Evolutionary conservation across 331 rosid genomes (phyloP).

Genomic region (Erythrophleum ivorense): DNA sequence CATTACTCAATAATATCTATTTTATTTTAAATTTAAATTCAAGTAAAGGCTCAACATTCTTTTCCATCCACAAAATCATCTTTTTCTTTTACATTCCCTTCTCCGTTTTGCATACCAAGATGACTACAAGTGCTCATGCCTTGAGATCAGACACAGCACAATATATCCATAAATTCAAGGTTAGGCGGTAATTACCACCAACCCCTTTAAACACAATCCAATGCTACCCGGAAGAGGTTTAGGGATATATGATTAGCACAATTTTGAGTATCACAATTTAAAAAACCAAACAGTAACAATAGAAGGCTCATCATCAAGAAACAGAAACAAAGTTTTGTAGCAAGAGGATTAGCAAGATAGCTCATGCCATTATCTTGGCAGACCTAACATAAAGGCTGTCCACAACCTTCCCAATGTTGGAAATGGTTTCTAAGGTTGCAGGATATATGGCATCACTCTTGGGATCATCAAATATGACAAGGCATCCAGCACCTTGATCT

Average conservation of each 20-base stretch:
- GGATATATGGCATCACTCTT: conserved; percentile 88
- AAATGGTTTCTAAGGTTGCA: conserved; percentile 84
- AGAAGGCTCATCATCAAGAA: conserved; percentile 16
- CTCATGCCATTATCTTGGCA: conserved; percentile 94
- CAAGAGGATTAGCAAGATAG: conserved; percentile 7
- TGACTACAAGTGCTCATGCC: neutral
- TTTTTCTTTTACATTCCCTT: too few species aligned
- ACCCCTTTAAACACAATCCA: neutral
- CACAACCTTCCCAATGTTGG: conserved; percentile 88
- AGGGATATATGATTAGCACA: neutral
- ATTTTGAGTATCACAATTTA: conserved; percentile 15
- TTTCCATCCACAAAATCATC: too few species aligned
- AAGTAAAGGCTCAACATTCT: too few species aligned
- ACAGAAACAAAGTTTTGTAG: conserved; percentile 20
- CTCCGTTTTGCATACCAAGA: too few species aligned
- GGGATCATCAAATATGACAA: conserved; percentile 77
- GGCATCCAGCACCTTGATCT: conserved; percentile 98
- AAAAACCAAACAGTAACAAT: conserved; percentile 17
- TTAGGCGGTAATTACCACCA: neutral
- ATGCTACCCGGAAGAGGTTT: conserved; percentile 10
- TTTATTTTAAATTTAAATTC: too few species aligned
- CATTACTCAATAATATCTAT: too few species aligned
- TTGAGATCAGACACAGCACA: neutral
- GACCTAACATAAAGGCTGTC: conserved; percentile 93
- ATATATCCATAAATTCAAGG: neutral